These are phyloP conservation scores for Neckera pumila DNA, from an alignment of 225 moss, liverwort and hornwort species.

Conservation along the genomic window DNA sequence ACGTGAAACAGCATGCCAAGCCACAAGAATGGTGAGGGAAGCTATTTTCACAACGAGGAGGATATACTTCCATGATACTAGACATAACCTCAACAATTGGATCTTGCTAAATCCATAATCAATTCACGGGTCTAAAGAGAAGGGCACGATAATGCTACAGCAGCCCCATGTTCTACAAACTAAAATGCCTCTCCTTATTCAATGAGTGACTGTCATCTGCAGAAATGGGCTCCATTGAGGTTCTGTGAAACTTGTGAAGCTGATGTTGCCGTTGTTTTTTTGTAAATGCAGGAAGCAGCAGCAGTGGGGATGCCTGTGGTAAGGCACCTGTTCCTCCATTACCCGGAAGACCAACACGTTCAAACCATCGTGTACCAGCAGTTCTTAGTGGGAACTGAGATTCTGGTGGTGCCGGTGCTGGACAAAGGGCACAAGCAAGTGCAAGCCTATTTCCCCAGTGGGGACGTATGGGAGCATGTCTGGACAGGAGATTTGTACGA, in stretches of 20 bases:
- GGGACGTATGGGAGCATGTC: conserved; percentile 60
- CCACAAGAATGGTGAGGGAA: not conserved
- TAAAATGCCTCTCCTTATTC: not conserved
- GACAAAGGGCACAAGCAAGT: conserved; percentile 46
- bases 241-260: not conserved
- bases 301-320: conserved; percentile 64
- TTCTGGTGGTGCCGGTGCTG: conserved; percentile 77
- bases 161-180: not conserved
- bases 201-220: not conserved
- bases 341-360: conserved; percentile 48
- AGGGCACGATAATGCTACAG: not conserved
- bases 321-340: conserved; percentile 72
- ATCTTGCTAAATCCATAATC: not conserved
- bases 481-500: conserved; percentile 55
- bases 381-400: conserved; percentile 67
- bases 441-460: conserved; percentile 54
- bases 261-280: no score
- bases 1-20: not conserved
- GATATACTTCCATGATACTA: not conserved
- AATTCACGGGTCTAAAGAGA: not conserved
- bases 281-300: conserved; percentile 56
- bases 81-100: not conserved
- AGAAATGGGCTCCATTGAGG: not conserved
- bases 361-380: conserved; percentile 51
- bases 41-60: not conserved